Evolutionary conservation across 208 protist species (phyloP).

Genomic region (Sergeia podlipaevii): DNA sequence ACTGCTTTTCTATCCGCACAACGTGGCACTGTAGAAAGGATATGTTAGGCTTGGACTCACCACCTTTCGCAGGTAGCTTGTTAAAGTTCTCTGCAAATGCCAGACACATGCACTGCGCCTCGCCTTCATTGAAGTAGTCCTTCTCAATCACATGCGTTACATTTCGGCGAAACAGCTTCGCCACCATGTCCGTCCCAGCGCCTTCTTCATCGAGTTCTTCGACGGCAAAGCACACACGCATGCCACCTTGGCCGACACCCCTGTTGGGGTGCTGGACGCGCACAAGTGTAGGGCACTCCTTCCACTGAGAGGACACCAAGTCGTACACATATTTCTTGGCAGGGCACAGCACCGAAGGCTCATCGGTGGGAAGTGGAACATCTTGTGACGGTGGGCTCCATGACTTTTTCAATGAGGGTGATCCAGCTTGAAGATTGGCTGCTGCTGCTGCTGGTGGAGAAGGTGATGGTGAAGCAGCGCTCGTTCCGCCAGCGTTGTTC

Average conservation of each 20-base stretch:
- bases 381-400: neutral
- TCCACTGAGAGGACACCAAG: slow-evolving; percentile 51
- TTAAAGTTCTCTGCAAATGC: slow-evolving; percentile 85
- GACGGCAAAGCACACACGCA: slow-evolving; percentile 85
- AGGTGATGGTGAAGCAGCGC: neutral
- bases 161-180: slow-evolving; percentile 81
- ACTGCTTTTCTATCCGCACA: slow-evolving; percentile 45
- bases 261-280: slow-evolving; percentile 41
- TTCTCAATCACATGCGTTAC: slow-evolving; percentile 68
- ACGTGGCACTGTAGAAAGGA: slow-evolving; percentile 88
- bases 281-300: slow-evolving; percentile 54
- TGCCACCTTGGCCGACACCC: slow-evolving; percentile 60
- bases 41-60: slow-evolving; percentile 50
- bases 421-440: neutral
- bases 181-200: slow-evolving; percentile 51
- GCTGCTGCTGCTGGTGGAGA: neutral
- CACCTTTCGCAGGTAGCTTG: slow-evolving; percentile 28
- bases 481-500: neutral
- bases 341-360: slow-evolving; percentile 40
- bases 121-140: slow-evolving; percentile 88
- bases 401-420: neutral
- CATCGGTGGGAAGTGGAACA: slow-evolving; percentile 6
- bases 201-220: slow-evolving; percentile 79
- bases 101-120: slow-evolving; percentile 85
- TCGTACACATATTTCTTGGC: slow-evolving; percentile 78